Evolutionary conservation across 345 rosid species (phyloP).

Genomic region (Luvunga scandens): DNA sequence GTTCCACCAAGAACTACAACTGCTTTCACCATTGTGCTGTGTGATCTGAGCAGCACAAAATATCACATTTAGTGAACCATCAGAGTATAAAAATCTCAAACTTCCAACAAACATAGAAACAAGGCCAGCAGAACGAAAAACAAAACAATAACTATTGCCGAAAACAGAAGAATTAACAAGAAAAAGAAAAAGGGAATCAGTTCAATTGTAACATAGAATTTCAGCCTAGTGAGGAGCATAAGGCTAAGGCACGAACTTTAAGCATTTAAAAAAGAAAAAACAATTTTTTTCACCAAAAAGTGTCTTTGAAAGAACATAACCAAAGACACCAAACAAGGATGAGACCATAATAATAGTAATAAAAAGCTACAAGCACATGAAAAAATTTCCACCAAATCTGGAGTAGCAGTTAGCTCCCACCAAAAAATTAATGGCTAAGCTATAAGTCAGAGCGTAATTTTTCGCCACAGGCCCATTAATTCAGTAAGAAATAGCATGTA

Average conservation of each 20-base stretch:
- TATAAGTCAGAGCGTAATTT: background rate
- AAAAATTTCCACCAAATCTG: background rate
- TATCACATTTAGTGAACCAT: background rate
- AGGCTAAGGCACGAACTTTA: background rate
- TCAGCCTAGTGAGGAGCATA: background rate
- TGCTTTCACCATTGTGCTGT: slow-evolving; percentile 76
- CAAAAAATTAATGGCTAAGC: background rate
- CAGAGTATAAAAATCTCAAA: background rate
- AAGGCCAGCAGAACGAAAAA: background rate
- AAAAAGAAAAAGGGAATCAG: background rate
- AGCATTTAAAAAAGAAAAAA: background rate
- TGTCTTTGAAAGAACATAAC: background rate
- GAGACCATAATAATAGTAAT: background rate
- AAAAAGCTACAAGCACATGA: background rate
- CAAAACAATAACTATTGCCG: accelerated
- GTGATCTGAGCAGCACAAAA: slow-evolving; percentile 58
- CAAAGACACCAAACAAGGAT: background rate
- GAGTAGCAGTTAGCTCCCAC: background rate
- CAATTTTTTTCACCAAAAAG: background rate
- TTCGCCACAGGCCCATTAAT: background rate
- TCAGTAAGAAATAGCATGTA: background rate
- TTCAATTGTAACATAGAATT: background rate
- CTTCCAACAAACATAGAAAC: background rate
- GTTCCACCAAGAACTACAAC: slow-evolving; percentile 70
- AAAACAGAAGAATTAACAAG: background rate